Percentiles rank a stretch among this genome's conserved stretches.
Evolutionary conservation across 371 early-diverging fungal species (phyloP).

Genomic region (Mucor piriformis): DNA sequence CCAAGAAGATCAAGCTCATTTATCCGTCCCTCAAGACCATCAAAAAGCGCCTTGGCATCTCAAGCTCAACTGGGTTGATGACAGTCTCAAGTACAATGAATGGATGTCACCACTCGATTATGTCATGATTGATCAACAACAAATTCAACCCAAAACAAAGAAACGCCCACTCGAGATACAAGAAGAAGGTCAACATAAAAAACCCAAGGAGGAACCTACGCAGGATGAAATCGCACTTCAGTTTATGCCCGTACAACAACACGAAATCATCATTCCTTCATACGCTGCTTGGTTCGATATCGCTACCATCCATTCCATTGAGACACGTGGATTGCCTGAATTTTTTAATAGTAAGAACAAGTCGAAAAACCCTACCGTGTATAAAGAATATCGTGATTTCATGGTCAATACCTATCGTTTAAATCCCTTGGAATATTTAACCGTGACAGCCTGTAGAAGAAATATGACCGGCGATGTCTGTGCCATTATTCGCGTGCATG

Average conservation of each 20-base stretch:
- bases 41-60: constrained; percentile 64
- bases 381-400: constrained; percentile 96
- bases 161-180: constrained; percentile 13
- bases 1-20: background rate
- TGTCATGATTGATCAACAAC: constrained; percentile 17
- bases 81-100: constrained; percentile 71
- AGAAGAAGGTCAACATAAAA: constrained; percentile 17
- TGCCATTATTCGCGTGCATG: constrained; percentile 94
- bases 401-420: constrained; percentile 96
- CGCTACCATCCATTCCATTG: constrained; percentile 82
- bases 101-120: constrained; percentile 80
- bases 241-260: constrained; percentile 74
- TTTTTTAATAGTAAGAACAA: constrained; percentile 92
- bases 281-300: constrained; percentile 96
- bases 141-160: constrained; percentile 11
- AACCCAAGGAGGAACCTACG: constrained; percentile 16
- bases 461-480: constrained; percentile 97
- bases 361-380: constrained; percentile 89
- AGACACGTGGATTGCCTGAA: constrained; percentile 90
- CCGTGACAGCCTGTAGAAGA: constrained; percentile 94
- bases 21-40: constrained; percentile 14
- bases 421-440: constrained; percentile 93
- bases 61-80: constrained; percentile 67
- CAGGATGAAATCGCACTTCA: constrained; percentile 68
- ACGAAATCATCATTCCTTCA: constrained; percentile 83